These are phyloP conservation scores for Sanghuangporus sanghuang DNA, from an alignment of 1,284 basidiomycete species.

Conservation along the genomic window DNA sequence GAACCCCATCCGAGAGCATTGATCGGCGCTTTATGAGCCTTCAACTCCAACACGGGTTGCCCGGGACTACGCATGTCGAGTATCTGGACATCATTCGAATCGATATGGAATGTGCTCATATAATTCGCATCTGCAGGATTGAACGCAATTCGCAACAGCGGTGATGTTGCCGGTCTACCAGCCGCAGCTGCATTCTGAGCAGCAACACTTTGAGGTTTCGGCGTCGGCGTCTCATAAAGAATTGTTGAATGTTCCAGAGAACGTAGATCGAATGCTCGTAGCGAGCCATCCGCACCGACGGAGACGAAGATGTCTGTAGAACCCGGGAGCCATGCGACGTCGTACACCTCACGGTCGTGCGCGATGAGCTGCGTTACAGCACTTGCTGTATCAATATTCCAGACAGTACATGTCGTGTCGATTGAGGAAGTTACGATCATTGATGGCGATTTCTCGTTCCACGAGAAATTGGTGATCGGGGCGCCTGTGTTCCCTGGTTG, in stretches of 20 bases:
- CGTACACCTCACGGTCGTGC: constrained; percentile 97
- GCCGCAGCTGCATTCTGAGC: constrained; percentile 52
- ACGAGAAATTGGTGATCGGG: constrained; percentile 92
- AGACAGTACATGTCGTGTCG: constrained; percentile 92
- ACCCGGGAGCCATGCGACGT: constrained; percentile 97
- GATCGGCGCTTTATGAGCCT: constrained; percentile 71
- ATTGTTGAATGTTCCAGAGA: constrained; percentile 98
- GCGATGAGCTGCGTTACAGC: constrained; percentile 97
- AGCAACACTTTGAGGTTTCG: constrained; percentile 53
- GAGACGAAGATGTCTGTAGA: constrained; percentile 98
- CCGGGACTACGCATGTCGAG: constrained; percentile 94
- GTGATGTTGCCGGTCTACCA: constrained; percentile 65
- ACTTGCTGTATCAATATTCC: constrained; percentile 96
- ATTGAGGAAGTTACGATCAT: constrained; percentile 94
- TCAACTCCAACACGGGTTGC: constrained; percentile 86
- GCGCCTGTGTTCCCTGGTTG: constrained; percentile 71
- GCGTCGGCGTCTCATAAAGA: constrained; percentile 89
- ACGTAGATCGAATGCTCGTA: constrained; percentile 95
- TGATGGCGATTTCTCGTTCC: constrained; percentile 87
- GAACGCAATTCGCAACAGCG: constrained; percentile 80
- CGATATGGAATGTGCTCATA: constrained; percentile 92
- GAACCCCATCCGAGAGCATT: constrained; percentile 88
- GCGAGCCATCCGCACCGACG: constrained; percentile 94
- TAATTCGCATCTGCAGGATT: constrained; percentile 86
- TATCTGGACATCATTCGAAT: constrained; percentile 82